Evolutionary conservation across 2,329 filamentous ascomycete genomes (phyloP).

Genomic region (Plenodomus biglobosus): DNA sequence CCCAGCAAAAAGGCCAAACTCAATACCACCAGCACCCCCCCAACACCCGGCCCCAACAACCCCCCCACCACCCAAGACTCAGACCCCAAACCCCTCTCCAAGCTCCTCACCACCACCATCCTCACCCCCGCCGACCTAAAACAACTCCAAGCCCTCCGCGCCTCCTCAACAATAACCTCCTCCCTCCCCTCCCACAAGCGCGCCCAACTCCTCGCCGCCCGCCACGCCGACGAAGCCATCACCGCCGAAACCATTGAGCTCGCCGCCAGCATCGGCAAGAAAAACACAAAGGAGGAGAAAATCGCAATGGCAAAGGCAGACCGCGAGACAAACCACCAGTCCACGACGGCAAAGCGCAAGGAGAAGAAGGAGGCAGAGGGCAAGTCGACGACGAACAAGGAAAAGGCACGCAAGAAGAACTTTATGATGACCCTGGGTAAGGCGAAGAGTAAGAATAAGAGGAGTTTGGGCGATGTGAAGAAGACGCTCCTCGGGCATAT

Average conservation of each 20-base stretch:
- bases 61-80: slow-evolving; percentile 45
- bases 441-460: slow-evolving; percentile 92
- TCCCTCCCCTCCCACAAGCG: slow-evolving; percentile 51
- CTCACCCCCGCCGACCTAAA: slow-evolving; percentile 95
- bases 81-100: slow-evolving; percentile 49
- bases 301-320: slow-evolving; percentile 80
- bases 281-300: slow-evolving; percentile 86
- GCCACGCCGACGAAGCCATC: slow-evolving; percentile 82
- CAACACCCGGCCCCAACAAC: slow-evolving; percentile 35
- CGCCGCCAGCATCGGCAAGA: slow-evolving; percentile 73
- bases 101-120: slow-evolving; percentile 87
- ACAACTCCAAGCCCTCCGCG: slow-evolving; percentile 85
- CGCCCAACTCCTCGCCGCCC: slow-evolving; percentile 46
- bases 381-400: slow-evolving; percentile 95
- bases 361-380: slow-evolving; percentile 85
- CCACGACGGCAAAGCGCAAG: slow-evolving; percentile 78
- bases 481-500: slow-evolving; percentile 80
- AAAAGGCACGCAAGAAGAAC: slow-evolving; percentile 97
- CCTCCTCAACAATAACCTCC: slow-evolving; percentile 70
- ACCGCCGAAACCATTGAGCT: slow-evolving; percentile 92
- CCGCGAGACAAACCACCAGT: slow-evolving; percentile 81
- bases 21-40: slow-evolving; percentile 40
- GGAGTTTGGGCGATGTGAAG: slow-evolving; percentile 82
- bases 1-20: slow-evolving; percentile 66
- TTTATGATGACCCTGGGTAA: slow-evolving; percentile 98